Conservation (phyloP, 495 filamentous ascomycete genomes). For the Wilcoxina mikolae region DNA sequence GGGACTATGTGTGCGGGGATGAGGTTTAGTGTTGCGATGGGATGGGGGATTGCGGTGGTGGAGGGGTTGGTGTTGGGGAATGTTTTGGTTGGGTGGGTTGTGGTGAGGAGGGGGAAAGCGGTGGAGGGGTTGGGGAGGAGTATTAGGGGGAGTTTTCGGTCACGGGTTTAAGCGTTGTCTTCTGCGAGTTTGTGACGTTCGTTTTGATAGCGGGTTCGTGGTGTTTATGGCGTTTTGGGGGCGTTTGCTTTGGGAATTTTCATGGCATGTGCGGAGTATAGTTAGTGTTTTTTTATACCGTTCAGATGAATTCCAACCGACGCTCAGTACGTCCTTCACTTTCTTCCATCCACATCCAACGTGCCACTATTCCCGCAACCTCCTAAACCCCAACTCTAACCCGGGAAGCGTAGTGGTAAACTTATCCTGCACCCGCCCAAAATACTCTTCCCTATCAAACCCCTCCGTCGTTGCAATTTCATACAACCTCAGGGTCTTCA, state of each 20-base stretch:
- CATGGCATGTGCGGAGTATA: too few species aligned
- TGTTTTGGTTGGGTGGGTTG: slow-evolving; percentile 13
- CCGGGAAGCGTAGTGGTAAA: too few species aligned
- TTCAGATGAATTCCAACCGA: too few species aligned
- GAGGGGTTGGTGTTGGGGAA: slow-evolving; percentile 21
- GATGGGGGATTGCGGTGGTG: slow-evolving; percentile 15
- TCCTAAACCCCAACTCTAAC: too few species aligned
- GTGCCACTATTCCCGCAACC: too few species aligned
- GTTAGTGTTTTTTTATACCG: too few species aligned
- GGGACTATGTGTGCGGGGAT: slow-evolving; percentile 16
- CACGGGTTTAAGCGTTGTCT: background rate
- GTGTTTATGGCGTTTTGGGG: background rate
- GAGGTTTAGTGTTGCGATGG: slow-evolving; percentile 17
- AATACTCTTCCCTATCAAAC: too few species aligned
- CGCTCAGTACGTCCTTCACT: too few species aligned
- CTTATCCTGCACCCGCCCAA: too few species aligned
- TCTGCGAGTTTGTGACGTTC: background rate
- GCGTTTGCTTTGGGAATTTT: background rate
- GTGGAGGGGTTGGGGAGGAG: slow-evolving; percentile 5
- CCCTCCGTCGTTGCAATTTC: too few species aligned
- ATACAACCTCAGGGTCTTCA: too few species aligned
- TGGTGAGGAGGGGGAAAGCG: slow-evolving; percentile 4
- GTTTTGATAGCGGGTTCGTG: background rate
- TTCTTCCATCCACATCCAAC: too few species aligned
- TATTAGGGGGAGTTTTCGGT: background rate